Conservation (phyloP, 176 grass and related monocot genomes). For the Echinochloa phyllopogon region DNA sequence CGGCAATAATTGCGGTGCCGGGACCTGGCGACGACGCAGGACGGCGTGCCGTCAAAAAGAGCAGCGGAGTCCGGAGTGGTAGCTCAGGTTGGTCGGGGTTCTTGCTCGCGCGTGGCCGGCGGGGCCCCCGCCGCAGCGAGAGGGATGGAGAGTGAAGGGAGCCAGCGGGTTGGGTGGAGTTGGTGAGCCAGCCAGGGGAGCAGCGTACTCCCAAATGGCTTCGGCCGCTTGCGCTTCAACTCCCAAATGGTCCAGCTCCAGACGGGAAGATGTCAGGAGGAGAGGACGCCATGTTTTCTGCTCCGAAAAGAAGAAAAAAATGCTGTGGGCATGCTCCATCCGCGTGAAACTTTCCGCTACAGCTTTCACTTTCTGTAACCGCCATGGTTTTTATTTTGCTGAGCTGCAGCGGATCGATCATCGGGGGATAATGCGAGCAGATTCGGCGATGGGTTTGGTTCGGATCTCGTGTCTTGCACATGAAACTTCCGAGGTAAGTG, state of each 20-base stretch:
- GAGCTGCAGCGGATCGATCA: not conserved
- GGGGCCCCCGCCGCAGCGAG: not conserved
- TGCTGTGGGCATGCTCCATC: not conserved
- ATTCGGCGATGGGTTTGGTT: not conserved
- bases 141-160: not conserved
- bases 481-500: conserved; percentile 37
- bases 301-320: not conserved
- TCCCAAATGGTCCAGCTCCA: not conserved
- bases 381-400: not conserved
- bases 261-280: not conserved
- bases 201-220: not conserved
- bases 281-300: not conserved
- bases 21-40: not conserved
- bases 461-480: conserved; percentile 26
- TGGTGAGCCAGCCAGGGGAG: conserved; percentile 30
- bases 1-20: conserved; percentile 40
- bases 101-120: not conserved
- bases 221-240: not conserved
- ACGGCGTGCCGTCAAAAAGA: conserved; percentile 19
- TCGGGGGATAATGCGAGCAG: conserved; percentile 13
- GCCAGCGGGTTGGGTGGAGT: conserved; percentile 14
- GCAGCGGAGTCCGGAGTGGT: not conserved
- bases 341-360: not conserved
- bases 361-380: not conserved
- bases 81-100: not conserved